phyloP scores from a whole-genome alignment of 208 protist genomes.

The Porcisia hertigi region DNA sequence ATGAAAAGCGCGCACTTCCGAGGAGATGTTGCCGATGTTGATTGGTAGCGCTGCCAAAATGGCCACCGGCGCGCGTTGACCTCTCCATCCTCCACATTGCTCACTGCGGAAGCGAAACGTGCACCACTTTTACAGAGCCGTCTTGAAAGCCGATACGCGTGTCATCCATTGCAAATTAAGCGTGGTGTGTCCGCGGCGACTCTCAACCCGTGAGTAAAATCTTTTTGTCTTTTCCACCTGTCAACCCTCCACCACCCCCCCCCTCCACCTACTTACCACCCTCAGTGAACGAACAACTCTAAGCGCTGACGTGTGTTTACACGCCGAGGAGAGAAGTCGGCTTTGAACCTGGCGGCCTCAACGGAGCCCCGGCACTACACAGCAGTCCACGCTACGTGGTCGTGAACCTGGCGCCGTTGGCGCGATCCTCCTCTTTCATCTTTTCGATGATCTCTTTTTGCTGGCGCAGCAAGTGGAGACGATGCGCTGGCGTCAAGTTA shows the following conservation, averaged over 20 bases:
- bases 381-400: not conserved
- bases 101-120: not conserved
- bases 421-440: constrained; percentile 69
- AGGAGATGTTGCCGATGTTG: not conserved
- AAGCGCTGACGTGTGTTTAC: not conserved
- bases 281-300: not conserved
- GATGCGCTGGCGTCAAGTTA: constrained; percentile 27
- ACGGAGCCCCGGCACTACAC: not conserved
- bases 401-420: constrained; percentile 1
- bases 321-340: not conserved
- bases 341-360: not conserved
- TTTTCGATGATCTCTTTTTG: constrained; percentile 59
- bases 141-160: not conserved
- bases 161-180: not conserved
- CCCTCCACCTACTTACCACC: not conserved
- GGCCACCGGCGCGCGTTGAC: not conserved
- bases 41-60: not conserved
- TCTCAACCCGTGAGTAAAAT: not conserved
- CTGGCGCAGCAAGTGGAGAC: constrained; percentile 42
- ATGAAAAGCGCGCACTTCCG: not conserved
- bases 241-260: not conserved
- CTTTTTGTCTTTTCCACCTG: not conserved
- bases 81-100: not conserved
- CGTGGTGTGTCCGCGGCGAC: not conserved
- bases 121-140: not conserved